phyloP scores from a whole-genome alignment of 2,329 filamentous ascomycete species.

The Teratosphaeria gauchensis region DNA sequence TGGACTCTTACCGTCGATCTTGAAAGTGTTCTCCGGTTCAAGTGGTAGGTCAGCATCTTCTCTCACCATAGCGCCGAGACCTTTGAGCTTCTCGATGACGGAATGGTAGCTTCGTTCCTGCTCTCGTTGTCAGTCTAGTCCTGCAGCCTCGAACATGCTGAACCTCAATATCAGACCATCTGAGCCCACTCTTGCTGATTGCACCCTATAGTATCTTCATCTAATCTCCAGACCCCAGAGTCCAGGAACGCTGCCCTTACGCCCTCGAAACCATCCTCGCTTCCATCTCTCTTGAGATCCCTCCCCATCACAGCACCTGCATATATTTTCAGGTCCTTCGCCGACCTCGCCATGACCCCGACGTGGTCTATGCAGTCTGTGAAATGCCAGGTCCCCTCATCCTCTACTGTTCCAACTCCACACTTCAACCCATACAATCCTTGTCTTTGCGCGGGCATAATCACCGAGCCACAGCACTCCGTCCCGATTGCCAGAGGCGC shows the following conservation, averaged over 20 bases:
- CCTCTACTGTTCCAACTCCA: slow-evolving; percentile 1
- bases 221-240: not conserved
- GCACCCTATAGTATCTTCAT: not conserved
- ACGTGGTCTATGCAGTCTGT: slow-evolving; percentile 4
- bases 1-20: slow-evolving; percentile 1
- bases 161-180: not conserved
- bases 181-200: not conserved
- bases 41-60: slow-evolving; percentile 1
- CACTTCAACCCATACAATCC: slow-evolving; percentile 30
- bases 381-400: not conserved
- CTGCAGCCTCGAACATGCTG: not conserved
- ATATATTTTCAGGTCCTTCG: too few relatives aligned
- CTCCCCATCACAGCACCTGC: too few relatives aligned
- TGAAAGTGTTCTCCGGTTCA: not conserved
- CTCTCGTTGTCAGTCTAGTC: not conserved
- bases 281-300: too few relatives aligned
- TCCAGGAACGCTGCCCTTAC: slow-evolving; percentile 2
- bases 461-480: slow-evolving; percentile 31
- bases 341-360: slow-evolving; percentile 5
- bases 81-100: not conserved
- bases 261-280: not conserved
- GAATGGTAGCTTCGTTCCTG: not conserved
- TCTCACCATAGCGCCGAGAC: not conserved
- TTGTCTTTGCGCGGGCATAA: slow-evolving; percentile 30
- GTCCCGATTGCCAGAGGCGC: slow-evolving; percentile 29